These are phyloP conservation scores for Mycosphaerella sp. DNA, from an alignment of 2,329 filamentous ascomycete genomes.

Conservation along the genomic window DNA sequence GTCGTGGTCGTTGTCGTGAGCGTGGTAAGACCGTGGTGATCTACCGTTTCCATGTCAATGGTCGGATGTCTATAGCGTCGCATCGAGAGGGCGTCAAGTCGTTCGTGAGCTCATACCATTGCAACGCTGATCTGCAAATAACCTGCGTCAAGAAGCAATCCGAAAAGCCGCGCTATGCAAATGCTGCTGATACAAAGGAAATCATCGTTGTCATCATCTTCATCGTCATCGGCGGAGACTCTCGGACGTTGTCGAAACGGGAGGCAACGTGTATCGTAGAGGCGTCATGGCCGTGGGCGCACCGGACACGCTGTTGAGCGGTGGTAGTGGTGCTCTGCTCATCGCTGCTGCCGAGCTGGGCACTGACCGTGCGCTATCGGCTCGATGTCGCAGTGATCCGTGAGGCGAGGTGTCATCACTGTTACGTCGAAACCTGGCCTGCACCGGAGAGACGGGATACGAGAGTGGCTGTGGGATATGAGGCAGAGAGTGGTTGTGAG, in stretches of 20 bases:
- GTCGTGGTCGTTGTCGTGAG: not conserved
- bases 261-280: constrained; percentile 27
- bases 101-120: constrained; percentile 6
- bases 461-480: constrained; percentile 26
- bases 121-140: constrained; percentile 2
- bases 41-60: not conserved
- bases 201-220: not conserved
- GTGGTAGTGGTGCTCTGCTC: constrained; percentile 24
- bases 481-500: constrained; percentile 32
- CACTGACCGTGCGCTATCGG: constrained; percentile 31
- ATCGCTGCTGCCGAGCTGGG: constrained; percentile 15
- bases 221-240: constrained; percentile 15
- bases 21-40: not conserved
- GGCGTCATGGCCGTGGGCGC: constrained; percentile 10
- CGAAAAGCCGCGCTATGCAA: constrained; percentile 6
- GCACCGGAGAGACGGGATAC: constrained; percentile 27
- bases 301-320: constrained; percentile 26
- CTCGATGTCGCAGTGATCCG: constrained; percentile 24
- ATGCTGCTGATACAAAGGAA: constrained; percentile 3
- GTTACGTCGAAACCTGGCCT: constrained; percentile 25
- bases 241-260: constrained; percentile 29
- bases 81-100: not conserved
- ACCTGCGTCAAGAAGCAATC: not conserved
- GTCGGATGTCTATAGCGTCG: constrained; percentile 9
- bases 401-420: constrained; percentile 25